A percentile compares a stretch with the other conserved stretches of the same genome.
Evolutionary conservation across 768 basidiomycete genomes (phyloP).

Genomic region (Lactifluus volemus): DNA sequence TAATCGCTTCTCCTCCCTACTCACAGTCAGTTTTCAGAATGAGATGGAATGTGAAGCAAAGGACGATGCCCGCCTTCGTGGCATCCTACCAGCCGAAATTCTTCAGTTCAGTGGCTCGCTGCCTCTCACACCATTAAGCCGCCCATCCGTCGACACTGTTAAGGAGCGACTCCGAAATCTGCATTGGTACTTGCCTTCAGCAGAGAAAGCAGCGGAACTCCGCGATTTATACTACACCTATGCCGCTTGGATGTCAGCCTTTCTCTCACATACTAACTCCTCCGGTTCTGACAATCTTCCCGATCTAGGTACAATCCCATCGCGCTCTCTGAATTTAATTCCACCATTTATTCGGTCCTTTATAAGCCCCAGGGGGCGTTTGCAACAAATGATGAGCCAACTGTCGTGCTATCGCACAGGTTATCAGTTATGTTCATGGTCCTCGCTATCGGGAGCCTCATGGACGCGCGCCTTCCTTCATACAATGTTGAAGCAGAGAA

Average conservation of each 20-base stretch:
- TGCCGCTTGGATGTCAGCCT: slow-evolving; percentile 61
- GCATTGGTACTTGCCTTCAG: slow-evolving; percentile 61
- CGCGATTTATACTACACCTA: slow-evolving; percentile 52
- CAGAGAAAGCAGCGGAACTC: slow-evolving; percentile 49
- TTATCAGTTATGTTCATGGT: slow-evolving; percentile 55
- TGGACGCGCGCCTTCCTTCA: slow-evolving; percentile 48
- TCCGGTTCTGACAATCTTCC: slow-evolving; percentile 12
- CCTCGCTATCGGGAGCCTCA: slow-evolving; percentile 51
- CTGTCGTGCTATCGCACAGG: slow-evolving; percentile 38
- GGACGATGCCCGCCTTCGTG: slow-evolving; percentile 43
- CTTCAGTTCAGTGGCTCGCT: slow-evolving; percentile 57
- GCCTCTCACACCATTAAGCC: slow-evolving; percentile 42
- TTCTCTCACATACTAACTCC: slow-evolving; percentile 41
- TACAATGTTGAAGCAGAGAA: slow-evolving; percentile 47
- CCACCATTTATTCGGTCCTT: slow-evolving; percentile 40
- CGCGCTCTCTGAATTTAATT: slow-evolving; percentile 45
- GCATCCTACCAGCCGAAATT: slow-evolving; percentile 52
- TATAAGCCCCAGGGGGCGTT: slow-evolving; percentile 43
- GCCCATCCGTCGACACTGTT: slow-evolving; percentile 30
- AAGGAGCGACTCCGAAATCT: slow-evolving; percentile 46
- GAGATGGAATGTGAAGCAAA: slow-evolving; percentile 46
- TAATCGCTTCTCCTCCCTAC: slow-evolving; percentile 7
- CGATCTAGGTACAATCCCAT: slow-evolving; percentile 53
- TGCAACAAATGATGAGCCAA: slow-evolving; percentile 30
- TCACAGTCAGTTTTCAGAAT: slow-evolving; percentile 43